Percentiles rank a stretch among this genome's conserved stretches.
Conservation (phyloP, 441 rosid genomes). For the Pelargonium myrrhifolium region DNA sequence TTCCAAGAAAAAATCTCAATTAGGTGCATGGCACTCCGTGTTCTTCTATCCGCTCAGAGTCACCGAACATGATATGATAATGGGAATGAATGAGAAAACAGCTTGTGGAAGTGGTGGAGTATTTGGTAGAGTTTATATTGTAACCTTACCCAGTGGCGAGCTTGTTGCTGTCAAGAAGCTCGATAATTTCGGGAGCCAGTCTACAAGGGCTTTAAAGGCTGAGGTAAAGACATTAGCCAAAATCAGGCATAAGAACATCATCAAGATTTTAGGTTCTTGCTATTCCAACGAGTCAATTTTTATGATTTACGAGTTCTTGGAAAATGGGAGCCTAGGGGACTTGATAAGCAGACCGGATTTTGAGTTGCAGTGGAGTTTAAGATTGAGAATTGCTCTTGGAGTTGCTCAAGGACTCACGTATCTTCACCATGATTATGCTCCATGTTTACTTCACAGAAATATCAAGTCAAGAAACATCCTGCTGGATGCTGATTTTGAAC, state of each 20-base stretch:
- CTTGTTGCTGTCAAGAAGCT: conserved; percentile 49
- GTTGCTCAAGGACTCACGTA: conserved; percentile 56
- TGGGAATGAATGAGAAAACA: conserved; percentile 45
- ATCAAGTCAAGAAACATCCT: conserved; percentile 51
- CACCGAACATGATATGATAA: conserved; percentile 48
- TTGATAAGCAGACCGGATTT: conserved; percentile 31
- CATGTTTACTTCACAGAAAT: conserved; percentile 55
- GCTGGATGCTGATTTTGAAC: conserved; percentile 43
- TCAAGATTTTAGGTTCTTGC: conserved; percentile 55
- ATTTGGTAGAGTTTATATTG: conserved; percentile 40
- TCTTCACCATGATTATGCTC: conserved; percentile 51
- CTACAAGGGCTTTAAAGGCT: conserved; percentile 45
- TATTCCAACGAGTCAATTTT: conserved; percentile 47
- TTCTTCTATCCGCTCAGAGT: conserved; percentile 53
- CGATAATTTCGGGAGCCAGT: conserved; percentile 34
- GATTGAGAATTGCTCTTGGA: conserved; percentile 52
- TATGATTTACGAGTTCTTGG: conserved; percentile 45
- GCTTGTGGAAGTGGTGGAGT: conserved; percentile 39
- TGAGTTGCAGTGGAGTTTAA: conserved; percentile 44
- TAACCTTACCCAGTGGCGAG: conserved; percentile 51
- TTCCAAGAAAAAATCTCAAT: conserved; percentile 41
- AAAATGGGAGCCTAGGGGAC: conserved; percentile 56
- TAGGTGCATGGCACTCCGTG: conserved; percentile 42
- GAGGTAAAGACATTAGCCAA: conserved; percentile 58
- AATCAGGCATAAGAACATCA: conserved; percentile 50